These are phyloP conservation scores for Epithele typhae DNA, from an alignment of 768 basidiomycete genomes.

Conservation along the genomic window DNA sequence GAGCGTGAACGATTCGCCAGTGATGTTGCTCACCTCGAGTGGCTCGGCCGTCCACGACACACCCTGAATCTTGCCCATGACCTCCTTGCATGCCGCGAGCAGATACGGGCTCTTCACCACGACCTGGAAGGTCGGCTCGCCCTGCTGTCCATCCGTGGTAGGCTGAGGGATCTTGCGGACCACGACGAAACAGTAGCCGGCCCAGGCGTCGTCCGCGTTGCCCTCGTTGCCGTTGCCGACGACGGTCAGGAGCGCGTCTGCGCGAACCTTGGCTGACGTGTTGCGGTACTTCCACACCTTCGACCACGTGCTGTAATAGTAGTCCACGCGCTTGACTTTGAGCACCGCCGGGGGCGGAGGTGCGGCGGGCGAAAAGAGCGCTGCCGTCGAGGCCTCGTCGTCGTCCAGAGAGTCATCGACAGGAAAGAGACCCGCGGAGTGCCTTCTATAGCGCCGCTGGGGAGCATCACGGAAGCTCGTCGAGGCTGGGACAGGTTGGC, in stretches of 20 bases:
- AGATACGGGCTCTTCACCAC: constrained; percentile 58
- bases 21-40: constrained; percentile 37
- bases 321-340: constrained; percentile 57
- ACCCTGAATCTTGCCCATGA: constrained; percentile 52
- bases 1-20: background rate
- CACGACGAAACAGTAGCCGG: constrained; percentile 52
- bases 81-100: constrained; percentile 52
- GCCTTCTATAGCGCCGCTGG: too few species aligned
- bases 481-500: too few species aligned
- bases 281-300: constrained; percentile 59
- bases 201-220: constrained; percentile 43
- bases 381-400: background rate
- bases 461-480: too few species aligned
- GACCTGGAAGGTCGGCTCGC: constrained; percentile 39
- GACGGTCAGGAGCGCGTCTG: constrained; percentile 8
- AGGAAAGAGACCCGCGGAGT: too few species aligned
- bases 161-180: constrained; percentile 49
- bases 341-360: constrained; percentile 33
- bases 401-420: background rate
- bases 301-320: constrained; percentile 54
- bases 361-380: background rate
- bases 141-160: background rate
- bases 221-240: constrained; percentile 9
- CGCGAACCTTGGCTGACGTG: constrained; percentile 43
- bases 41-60: constrained; percentile 56